Conservation (phyloP, 768 basidiomycete species). For the Serpula lacrymans region DNA sequence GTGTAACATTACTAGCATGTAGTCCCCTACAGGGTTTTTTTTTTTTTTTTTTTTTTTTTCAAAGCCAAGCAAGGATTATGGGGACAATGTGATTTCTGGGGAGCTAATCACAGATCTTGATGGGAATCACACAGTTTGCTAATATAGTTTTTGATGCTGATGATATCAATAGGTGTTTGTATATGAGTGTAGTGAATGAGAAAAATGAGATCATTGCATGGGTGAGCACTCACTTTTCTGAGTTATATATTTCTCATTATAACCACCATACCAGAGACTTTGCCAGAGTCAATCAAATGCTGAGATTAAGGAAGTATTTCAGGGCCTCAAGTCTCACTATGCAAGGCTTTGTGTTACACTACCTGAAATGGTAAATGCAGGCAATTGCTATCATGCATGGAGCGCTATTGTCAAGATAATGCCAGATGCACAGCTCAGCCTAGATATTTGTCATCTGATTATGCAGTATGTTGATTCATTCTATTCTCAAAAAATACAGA, state of each 20-base stretch:
- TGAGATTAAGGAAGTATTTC: slow-evolving; percentile 12
- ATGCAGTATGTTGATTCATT: slow-evolving; percentile 13
- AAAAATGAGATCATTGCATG: slow-evolving; percentile 11
- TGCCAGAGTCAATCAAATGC: slow-evolving; percentile 12
- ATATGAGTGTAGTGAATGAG: slow-evolving; percentile 16
- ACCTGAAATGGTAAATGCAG: slow-evolving; percentile 12
- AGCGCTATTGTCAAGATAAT: slow-evolving; percentile 6
- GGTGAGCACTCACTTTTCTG: slow-evolving; percentile 8
- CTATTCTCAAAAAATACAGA: neutral
- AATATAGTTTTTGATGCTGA: no score
- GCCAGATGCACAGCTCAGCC: neutral
- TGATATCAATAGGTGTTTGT: no score
- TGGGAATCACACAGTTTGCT: no score
- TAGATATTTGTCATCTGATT: slow-evolving; percentile 19
- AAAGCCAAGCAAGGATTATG: no score
- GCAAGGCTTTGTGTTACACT: slow-evolving; percentile 4
- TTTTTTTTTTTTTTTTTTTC: no score
- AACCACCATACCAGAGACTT: slow-evolving; percentile 12
- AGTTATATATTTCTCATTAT: no score
- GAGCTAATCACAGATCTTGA: no score
- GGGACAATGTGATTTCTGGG: no score
- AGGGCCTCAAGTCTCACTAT: slow-evolving; percentile 7
- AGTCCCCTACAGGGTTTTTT: no score
- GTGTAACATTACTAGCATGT: no score
- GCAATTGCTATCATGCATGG: slow-evolving; percentile 19